Conservation (phyloP, 441 rosid species). For the Theobroma grandiflorum region DNA sequence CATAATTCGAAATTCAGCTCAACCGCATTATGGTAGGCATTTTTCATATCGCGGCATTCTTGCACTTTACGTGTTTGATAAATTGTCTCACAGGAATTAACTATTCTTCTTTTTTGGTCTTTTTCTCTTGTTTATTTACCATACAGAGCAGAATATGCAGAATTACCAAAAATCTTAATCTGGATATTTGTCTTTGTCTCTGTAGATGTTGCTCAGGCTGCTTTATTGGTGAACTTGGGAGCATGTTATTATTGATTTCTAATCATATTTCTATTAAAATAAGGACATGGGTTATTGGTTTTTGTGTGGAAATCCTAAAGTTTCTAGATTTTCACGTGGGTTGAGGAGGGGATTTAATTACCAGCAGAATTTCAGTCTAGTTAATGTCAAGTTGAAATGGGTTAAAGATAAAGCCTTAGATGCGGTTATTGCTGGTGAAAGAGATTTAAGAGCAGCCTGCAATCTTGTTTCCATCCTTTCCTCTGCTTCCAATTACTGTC, state of each 20-base stretch:
- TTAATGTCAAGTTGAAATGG: slow-evolving; percentile 88
- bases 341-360: slow-evolving; percentile 45
- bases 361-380: slow-evolving; percentile 63
- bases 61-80: too few relatives aligned
- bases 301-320: slow-evolving; percentile 22
- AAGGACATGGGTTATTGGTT: slow-evolving; percentile 45
- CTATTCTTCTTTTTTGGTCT: too few relatives aligned
- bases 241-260: neutral
- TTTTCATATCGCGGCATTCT: too few relatives aligned
- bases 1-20: slow-evolving; percentile 31
- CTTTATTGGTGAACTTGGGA: neutral
- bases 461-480: slow-evolving; percentile 62
- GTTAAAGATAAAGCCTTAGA: slow-evolving; percentile 78
- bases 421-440: slow-evolving; percentile 58
- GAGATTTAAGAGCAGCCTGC: slow-evolving; percentile 69
- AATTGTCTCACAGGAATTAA: too few relatives aligned
- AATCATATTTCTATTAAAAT: neutral
- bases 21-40: too few relatives aligned
- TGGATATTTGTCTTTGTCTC: slow-evolving; percentile 29
- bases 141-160: too few relatives aligned
- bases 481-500: slow-evolving; percentile 38
- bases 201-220: neutral
- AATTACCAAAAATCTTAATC: neutral
- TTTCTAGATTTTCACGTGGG: slow-evolving; percentile 33
- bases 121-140: too few relatives aligned